Evolutionary conservation across 2,329 filamentous ascomycete species (phyloP).

Genomic region (Botrytis fragariae): DNA sequence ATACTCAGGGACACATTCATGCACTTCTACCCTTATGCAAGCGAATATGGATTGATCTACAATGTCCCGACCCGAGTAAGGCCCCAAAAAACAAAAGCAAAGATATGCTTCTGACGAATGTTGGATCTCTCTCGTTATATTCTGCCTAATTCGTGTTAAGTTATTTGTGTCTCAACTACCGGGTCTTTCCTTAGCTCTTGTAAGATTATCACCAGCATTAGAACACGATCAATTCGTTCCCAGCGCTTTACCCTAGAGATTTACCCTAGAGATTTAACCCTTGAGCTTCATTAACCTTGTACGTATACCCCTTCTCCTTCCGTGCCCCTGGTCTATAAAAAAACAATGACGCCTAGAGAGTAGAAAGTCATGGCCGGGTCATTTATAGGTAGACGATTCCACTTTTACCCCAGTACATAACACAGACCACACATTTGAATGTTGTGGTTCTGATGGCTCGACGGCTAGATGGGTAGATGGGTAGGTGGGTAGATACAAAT

Average conservation of each 20-base stretch:
- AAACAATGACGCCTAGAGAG: constrained; percentile 12
- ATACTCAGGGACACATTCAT: not conserved
- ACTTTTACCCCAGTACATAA: constrained; percentile 14
- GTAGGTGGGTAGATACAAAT: no score
- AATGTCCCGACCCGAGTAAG: no score
- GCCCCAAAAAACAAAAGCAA: not conserved
- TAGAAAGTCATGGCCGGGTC: constrained; percentile 7
- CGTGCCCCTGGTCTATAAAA: not conserved
- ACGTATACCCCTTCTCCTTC: no score
- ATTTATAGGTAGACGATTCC: not conserved
- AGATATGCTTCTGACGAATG: not conserved
- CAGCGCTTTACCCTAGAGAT: not conserved
- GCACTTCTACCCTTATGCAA: not conserved
- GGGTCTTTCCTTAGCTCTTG: not conserved
- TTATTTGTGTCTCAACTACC: constrained; percentile 10
- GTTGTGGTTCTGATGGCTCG: not conserved
- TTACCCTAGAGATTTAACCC: not conserved
- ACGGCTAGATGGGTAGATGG: not conserved
- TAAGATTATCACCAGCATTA: constrained; percentile 12
- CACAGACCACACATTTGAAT: constrained; percentile 5
- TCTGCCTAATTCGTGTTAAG: not conserved
- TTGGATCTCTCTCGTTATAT: not conserved
- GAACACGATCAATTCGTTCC: not conserved
- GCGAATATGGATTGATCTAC: not conserved
- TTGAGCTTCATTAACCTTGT: not conserved